Evolutionary conservation across 352 stramenopile genomes (phyloP).

Genomic region (Pseudoperonospora humuli): DNA sequence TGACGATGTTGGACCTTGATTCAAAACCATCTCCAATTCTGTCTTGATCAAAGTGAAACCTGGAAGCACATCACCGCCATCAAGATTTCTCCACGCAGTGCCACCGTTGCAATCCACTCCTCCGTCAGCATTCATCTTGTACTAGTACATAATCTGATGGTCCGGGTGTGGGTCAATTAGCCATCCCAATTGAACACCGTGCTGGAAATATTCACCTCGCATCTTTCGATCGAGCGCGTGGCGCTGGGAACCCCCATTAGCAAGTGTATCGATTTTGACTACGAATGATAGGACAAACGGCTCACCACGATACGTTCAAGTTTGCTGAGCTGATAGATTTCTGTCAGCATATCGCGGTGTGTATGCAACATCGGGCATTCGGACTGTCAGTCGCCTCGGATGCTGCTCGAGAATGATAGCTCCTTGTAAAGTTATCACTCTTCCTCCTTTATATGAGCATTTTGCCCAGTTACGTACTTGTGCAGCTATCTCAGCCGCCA

Average conservation of each 20-base stretch:
- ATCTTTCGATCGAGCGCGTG: slow-evolving; percentile 6
- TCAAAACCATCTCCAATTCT: slow-evolving; percentile 5
- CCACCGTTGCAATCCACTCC: slow-evolving; percentile 3
- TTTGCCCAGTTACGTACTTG: neutral
- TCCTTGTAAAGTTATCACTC: slow-evolving; percentile 3
- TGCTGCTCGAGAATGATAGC: slow-evolving; percentile 3
- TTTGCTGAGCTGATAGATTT: neutral
- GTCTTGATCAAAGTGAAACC: slow-evolving; percentile 7
- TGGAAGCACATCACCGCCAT: slow-evolving; percentile 15
- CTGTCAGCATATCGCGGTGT: slow-evolving; percentile 1
- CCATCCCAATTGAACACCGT: slow-evolving; percentile 6
- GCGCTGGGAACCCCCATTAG: slow-evolving; percentile 1
- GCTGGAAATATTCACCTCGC: slow-evolving; percentile 7
- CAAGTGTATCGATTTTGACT: slow-evolving; percentile 4
- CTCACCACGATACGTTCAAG: slow-evolving; percentile 17
- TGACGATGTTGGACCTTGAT: slow-evolving; percentile 9
- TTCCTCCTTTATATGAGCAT: slow-evolving; percentile 3
- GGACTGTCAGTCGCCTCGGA: too few species aligned
- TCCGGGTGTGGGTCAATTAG: slow-evolving; percentile 7
- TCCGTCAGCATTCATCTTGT: slow-evolving; percentile 10
- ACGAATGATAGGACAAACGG: slow-evolving; percentile 10
- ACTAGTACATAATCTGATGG: slow-evolving; percentile 12
- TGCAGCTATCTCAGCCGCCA: slow-evolving; percentile 2
- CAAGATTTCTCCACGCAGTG: slow-evolving; percentile 19
- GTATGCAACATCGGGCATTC: slow-evolving; percentile 6